A percentile compares a stretch with the other conserved stretches of the same genome.
Conservation (phyloP, 306 rosid genomes). For the Lagenaria siceraria region DNA sequence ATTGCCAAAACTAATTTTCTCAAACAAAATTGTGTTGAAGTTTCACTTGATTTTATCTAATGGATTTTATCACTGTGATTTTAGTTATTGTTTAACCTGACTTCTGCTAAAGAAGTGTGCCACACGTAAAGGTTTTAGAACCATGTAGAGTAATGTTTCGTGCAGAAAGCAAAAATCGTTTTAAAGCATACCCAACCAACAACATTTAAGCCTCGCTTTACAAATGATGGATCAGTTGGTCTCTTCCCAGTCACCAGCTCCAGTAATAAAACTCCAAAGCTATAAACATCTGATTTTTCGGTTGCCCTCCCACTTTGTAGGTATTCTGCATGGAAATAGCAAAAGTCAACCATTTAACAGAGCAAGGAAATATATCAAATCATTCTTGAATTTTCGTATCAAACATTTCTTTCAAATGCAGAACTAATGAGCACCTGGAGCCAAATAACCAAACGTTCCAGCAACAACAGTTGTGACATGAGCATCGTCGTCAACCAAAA, state of each 20-base stretch:
- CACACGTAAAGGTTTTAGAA: not conserved
- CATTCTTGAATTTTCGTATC: not conserved
- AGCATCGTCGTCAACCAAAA: constrained; percentile 80
- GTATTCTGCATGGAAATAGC: constrained; percentile 37
- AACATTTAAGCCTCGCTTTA: constrained; percentile 69
- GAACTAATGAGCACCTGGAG: constrained; percentile 53
- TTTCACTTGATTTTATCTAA: not conserved
- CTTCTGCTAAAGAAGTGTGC: not conserved
- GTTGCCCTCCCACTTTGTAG: constrained; percentile 96
- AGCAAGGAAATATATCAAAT: not conserved
- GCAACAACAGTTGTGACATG: constrained; percentile 97
- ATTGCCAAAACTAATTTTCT: not conserved
- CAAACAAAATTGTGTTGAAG: not conserved
- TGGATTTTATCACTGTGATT: not conserved
- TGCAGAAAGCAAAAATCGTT: not conserved
- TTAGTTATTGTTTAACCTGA: not conserved
- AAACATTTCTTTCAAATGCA: not conserved
- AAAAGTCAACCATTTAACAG: not conserved
- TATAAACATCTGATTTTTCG: constrained; percentile 83
- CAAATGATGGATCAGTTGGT: constrained; percentile 86
- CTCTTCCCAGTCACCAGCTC: constrained; percentile 97
- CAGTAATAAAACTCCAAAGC: constrained; percentile 87
- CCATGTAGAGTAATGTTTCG: not conserved
- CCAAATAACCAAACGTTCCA: constrained; percentile 93
- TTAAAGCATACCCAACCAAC: constrained; percentile 86